Conservation (phyloP, 805 yeast species). For the Spathaspora arborariae region DNA sequence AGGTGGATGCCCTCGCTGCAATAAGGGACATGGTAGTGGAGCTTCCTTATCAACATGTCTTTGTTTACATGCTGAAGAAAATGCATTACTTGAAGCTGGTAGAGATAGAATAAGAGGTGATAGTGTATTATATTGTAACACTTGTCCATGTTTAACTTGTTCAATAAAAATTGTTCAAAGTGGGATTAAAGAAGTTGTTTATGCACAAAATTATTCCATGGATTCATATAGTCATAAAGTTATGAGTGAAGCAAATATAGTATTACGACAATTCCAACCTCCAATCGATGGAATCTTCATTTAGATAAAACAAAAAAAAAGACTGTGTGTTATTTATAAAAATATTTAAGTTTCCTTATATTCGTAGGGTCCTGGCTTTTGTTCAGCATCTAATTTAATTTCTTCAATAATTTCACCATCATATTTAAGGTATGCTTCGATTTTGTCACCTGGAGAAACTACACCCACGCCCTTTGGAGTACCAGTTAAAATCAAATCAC, state of each 20-base stretch:
- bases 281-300: slow-evolving; percentile 39
- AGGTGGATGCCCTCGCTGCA: slow-evolving; percentile 94
- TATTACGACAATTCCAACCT: slow-evolving; percentile 50
- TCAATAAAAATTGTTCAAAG: slow-evolving; percentile 91
- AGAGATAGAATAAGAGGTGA: slow-evolving; percentile 61
- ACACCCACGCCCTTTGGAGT: slow-evolving; percentile 98
- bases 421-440: slow-evolving; percentile 59
- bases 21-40: slow-evolving; percentile 62
- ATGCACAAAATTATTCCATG: slow-evolving; percentile 90
- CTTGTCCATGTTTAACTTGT: slow-evolving; percentile 96
- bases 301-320: slow-evolving; percentile 12
- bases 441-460: slow-evolving; percentile 70
- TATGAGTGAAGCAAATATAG: slow-evolving; percentile 68
- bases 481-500: slow-evolving; percentile 90
- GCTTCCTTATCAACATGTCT: slow-evolving; percentile 75
- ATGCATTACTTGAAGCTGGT: slow-evolving; percentile 92
- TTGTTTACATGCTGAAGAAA: slow-evolving; percentile 96
- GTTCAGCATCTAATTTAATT: slow-evolving; percentile 50
- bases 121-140: slow-evolving; percentile 83
- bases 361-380: slow-evolving; percentile 45
- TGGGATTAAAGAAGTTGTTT: slow-evolving; percentile 89
- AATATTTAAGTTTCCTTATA: slow-evolving; percentile 27
- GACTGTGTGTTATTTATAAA: neutral
- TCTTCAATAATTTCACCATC: slow-evolving; percentile 56
- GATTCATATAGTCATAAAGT: slow-evolving; percentile 73